Evolutionary conservation across 805 yeast species (phyloP).

Genomic region (Candida dajiaensis): DNA sequence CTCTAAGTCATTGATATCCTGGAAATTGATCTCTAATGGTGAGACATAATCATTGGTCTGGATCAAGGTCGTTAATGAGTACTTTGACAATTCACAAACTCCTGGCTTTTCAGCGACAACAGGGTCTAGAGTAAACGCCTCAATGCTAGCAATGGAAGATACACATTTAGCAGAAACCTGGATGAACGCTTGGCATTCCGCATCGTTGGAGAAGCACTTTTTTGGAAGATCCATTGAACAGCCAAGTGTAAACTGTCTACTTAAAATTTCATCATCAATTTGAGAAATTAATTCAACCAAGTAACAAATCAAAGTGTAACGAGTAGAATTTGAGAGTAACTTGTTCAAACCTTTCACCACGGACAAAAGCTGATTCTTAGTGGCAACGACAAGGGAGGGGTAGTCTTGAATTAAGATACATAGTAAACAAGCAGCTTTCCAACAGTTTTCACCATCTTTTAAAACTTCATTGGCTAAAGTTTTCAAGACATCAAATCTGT

Average conservation of each 20-base stretch:
- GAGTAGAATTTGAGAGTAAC: conserved; percentile 7
- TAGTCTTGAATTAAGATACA: conserved; percentile 23
- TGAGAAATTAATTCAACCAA: conserved; percentile 20
- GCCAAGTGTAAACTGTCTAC: background rate
- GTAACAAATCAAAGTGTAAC: conserved; percentile 16
- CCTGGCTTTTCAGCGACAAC: conserved; percentile 6
- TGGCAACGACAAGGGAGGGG: conserved; percentile 1
- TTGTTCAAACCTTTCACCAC: background rate
- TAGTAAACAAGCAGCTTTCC: conserved; percentile 24
- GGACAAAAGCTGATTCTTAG: background rate
- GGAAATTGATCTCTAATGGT: conserved; percentile 17
- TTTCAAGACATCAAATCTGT: conserved; percentile 9
- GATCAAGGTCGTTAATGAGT: conserved; percentile 10
- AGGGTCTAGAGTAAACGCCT: conserved; percentile 5
- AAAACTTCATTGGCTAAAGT: conserved; percentile 9
- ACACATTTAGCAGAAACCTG: conserved; percentile 1
- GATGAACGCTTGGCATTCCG: conserved; percentile 12
- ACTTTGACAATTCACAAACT: conserved; percentile 10
- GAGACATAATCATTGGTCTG: conserved; percentile 14
- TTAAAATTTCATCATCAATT: conserved; percentile 1
- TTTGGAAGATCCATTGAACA: background rate
- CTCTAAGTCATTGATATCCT: conserved; percentile 3
- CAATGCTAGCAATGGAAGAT: conserved; percentile 7
- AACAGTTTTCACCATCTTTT: conserved; percentile 11
- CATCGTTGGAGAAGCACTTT: conserved; percentile 17